Conservation (phyloP, 2,329 filamentous ascomycete species). For the Cercospora sp. region DNA sequence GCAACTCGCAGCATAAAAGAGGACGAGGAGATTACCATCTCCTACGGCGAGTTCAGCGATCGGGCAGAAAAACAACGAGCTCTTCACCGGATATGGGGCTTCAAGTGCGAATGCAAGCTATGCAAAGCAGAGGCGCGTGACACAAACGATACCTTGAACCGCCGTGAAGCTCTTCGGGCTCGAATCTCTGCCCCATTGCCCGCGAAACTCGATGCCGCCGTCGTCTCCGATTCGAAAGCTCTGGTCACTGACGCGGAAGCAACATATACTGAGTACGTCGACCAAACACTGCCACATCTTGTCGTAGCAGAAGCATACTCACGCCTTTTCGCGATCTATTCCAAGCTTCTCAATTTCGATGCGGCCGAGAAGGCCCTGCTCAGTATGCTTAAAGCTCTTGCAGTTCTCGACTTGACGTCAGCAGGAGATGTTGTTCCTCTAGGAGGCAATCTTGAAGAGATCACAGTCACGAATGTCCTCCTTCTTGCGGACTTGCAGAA, state of each 20-base stretch:
- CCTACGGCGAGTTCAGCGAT: conserved; percentile 14
- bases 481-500: conserved; percentile 9
- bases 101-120: conserved; percentile 13
- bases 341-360: conserved; percentile 7
- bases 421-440: not conserved
- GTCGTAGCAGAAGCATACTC: conserved; percentile 13
- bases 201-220: not conserved
- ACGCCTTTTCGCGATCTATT: conserved; percentile 11
- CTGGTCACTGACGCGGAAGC: conserved; percentile 2
- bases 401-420: not conserved
- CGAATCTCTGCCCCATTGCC: conserved; percentile 6
- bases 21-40: conserved; percentile 24
- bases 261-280: not conserved
- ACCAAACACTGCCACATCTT: conserved; percentile 1
- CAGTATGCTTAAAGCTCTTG: conserved; percentile 2
- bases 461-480: conserved; percentile 10
- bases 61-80: conserved; percentile 5
- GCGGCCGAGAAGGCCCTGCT: conserved; percentile 8
- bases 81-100: conserved; percentile 11
- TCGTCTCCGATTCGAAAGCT: not conserved
- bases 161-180: conserved; percentile 2
- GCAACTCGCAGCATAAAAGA: conserved; percentile 13
- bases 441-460: not conserved
- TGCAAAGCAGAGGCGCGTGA: conserved; percentile 5
- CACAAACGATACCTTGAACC: not conserved